Base-by-base conservation (phyloP, 257 asterid species). In the Scutellaria baicalensis region DNA sequence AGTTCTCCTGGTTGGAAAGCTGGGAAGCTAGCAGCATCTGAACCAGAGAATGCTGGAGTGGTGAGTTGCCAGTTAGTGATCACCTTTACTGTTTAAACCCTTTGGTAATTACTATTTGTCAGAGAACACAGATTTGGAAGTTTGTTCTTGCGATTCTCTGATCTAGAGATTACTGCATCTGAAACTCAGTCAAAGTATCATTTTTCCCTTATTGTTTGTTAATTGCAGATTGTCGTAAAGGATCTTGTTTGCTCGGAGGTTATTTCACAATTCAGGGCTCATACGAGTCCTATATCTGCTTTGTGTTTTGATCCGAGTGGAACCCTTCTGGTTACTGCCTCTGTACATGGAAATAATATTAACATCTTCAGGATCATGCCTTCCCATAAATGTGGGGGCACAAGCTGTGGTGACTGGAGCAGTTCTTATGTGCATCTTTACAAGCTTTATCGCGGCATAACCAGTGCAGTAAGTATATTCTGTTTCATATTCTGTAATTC, bases 201-300 rank as follows among this genome's bases (percentile, higher is more conserved):
- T 21, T 39, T 17, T 13, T 14, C 52, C 67, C n/a, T 51, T 66
- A 39, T 76, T 64, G 39, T 44, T 76, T 64, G 39, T 44, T 50
- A 61, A 74, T 64, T 72, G 69, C 84, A 89, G 93, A 77, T 89
- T 69, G 89, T 70, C 59, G 90, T 86, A 69, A 84, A 81, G 84
- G 91, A 86, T 78, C 88, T 86, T 68, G 82, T 74, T 73, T 83
- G 83, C 66, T 72, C 86, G 20, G 89, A 84, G 69, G 79, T 89
- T 74, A 72, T 86, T 74, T 75, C 90, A 9, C 93, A 89, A 72
- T 89, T 89, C 73, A 84, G 91, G 83, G 96, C 96, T 67, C 93
- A 89, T 80, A 74, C 82, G 6, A 86, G 89, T 77, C 90, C 95
- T 14, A 86, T 88, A 79, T 86, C 93, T 59, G 90, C 93, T 79